These are phyloP conservation scores for Trichomonas tenax DNA, from an alignment of 208 protist genomes.

Conservation along the genomic window DNA sequence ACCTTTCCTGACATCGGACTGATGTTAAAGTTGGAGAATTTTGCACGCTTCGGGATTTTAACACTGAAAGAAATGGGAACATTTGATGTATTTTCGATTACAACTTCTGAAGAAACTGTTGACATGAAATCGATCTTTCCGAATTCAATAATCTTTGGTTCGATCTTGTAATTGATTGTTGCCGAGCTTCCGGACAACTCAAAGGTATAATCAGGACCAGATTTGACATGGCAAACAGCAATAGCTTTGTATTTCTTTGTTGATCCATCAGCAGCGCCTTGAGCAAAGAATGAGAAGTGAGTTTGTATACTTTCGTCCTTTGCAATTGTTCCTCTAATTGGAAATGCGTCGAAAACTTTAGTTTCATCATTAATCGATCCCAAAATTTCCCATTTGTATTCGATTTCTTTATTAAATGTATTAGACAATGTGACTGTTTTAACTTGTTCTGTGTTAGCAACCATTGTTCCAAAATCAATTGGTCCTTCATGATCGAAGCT, in stretches of 20 bases:
- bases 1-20: not conserved
- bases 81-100: not conserved
- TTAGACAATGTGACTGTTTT: not conserved
- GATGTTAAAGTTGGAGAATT: not conserved
- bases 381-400: conserved; percentile 5
- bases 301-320: not conserved
- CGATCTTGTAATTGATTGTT: not conserved
- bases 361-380: not conserved
- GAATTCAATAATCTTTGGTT: not conserved
- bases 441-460: not conserved
- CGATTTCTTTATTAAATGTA: not conserved
- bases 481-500: not conserved
- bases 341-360: not conserved
- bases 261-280: not conserved
- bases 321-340: not conserved
- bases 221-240: not conserved
- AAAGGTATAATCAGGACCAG: not conserved
- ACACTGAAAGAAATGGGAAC: not conserved
- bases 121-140: not conserved
- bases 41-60: not conserved
- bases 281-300: not conserved
- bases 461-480: not conserved
- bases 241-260: not conserved
- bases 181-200: not conserved
- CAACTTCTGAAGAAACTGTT: not conserved